Conservation (phyloP, 225 moss, liverwort and hornwort genomes). For the Physcomitrellopsis africana region DNA sequence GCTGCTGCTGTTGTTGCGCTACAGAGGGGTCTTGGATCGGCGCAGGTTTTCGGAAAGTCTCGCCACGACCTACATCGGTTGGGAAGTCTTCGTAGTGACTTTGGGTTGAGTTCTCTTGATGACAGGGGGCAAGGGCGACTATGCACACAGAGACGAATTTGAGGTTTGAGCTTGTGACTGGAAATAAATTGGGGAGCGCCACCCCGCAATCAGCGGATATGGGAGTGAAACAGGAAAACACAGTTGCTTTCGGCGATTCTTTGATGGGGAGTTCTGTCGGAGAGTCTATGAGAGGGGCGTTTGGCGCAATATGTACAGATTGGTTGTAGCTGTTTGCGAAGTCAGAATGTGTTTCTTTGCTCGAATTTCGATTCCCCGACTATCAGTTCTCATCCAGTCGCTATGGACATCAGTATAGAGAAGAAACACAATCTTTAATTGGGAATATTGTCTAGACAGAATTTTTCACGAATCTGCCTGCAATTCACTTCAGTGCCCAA, state of each 20-base stretch:
- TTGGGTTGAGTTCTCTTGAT: not conserved
- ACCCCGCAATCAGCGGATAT: not conserved
- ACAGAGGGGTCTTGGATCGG: too few species aligned
- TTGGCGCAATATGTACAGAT: not conserved
- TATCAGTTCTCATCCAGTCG: too few species aligned
- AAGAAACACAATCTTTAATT: too few species aligned
- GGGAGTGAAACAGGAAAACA: too few species aligned
- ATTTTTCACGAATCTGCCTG: not conserved
- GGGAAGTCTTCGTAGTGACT: not conserved
- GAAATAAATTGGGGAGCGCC: not conserved
- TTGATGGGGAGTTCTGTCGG: not conserved
- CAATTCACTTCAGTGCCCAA: not conserved
- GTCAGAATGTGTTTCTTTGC: too few species aligned
- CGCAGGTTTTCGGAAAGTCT: not conserved
- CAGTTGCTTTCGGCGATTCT: not conserved
- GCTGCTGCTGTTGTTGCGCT: too few species aligned
- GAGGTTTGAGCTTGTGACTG: not conserved
- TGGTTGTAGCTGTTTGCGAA: not conserved
- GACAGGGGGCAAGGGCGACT: not conserved
- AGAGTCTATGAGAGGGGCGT: not conserved
- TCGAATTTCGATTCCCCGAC: too few species aligned
- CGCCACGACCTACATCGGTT: not conserved
- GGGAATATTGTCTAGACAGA: too few species aligned
- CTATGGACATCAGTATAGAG: too few species aligned
- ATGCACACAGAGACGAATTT: not conserved